Percentiles rank a stretch among this genome's conserved stretches.
Evolutionary conservation across 495 filamentous ascomycete genomes (phyloP).

Genomic region (Penicillium psychrofluorescens): DNA sequence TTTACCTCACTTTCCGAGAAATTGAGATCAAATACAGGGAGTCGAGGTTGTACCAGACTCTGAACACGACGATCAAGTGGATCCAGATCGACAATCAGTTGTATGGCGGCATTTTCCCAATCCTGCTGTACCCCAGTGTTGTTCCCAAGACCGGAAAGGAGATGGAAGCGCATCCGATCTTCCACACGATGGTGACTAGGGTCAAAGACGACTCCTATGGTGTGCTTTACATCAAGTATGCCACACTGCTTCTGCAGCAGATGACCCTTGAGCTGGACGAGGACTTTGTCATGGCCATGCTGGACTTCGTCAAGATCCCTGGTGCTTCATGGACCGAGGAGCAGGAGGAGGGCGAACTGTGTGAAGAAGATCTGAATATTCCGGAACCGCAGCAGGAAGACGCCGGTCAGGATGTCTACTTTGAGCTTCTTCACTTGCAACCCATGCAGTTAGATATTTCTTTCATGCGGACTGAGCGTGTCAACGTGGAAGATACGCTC

Average conservation of each 20-base stretch:
- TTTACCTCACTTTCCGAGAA: conserved; percentile 90
- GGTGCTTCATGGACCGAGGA: conserved; percentile 87
- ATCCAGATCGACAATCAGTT: conserved; percentile 99
- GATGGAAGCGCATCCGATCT: conserved; percentile 90
- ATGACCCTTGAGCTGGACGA: conserved; percentile 98
- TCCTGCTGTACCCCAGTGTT: conserved; percentile 95
- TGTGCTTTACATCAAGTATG: conserved; percentile 97
- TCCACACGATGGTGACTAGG: conserved; percentile 83
- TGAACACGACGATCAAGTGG: conserved; percentile 90
- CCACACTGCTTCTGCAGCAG: conserved; percentile 86
- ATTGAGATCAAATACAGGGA: conserved; percentile 87
- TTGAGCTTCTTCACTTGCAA: conserved; percentile 92
- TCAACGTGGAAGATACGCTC: conserved; percentile 87
- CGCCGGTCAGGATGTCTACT: conserved; percentile 87
- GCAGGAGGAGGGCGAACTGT: conserved; percentile 77
- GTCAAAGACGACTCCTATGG: conserved; percentile 98
- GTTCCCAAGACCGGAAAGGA: conserved; percentile 97
- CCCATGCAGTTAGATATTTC: conserved; percentile 97
- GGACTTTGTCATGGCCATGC: conserved; percentile 91
- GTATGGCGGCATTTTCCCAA: conserved; percentile 96
- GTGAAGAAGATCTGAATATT: conserved; percentile 82
- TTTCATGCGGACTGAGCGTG: conserved; percentile 90
- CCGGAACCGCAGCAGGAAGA: conserved; percentile 85
- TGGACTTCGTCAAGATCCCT: conserved; percentile 92
- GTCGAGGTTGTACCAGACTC: conserved; percentile 84